A percentile compares a stretch with the other conserved stretches of the same genome.
These are phyloP conservation scores for Harringtonia lauricola DNA, from an alignment of 2,329 filamentous ascomycete genomes.

Conservation along the genomic window DNA sequence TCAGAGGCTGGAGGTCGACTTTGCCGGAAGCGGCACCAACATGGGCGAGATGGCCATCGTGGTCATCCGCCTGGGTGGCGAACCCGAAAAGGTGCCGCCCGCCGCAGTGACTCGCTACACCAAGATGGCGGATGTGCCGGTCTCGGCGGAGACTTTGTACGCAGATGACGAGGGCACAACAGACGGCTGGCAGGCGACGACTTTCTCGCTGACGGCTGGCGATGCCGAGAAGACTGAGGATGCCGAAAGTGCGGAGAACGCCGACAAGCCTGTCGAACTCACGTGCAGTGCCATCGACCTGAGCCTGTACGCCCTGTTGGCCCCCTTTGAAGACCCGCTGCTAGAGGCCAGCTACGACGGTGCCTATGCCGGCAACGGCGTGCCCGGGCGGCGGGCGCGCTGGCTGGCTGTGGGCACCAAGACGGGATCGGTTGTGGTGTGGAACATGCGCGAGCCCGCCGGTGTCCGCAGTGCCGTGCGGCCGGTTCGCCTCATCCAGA, in stretches of 20 bases:
- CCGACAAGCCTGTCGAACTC: slow-evolving; percentile 37
- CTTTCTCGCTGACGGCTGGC: slow-evolving; percentile 35
- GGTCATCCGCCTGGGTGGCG: slow-evolving; percentile 60
- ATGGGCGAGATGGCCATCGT: slow-evolving; percentile 40
- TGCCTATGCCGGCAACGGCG: slow-evolving; percentile 37
- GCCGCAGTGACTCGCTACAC: slow-evolving; percentile 32
- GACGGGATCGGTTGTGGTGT: slow-evolving; percentile 65
- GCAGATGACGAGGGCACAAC: not conserved
- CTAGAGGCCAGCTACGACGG: slow-evolving; percentile 36
- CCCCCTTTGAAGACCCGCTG: slow-evolving; percentile 64
- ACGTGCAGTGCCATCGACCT: slow-evolving; percentile 61
- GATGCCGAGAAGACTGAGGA: no score
- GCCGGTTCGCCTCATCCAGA: slow-evolving; percentile 74
- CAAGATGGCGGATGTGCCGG: not conserved
- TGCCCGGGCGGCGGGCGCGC: slow-evolving; percentile 76
- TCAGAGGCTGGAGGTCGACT: slow-evolving; percentile 76
- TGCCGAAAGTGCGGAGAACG: not conserved
- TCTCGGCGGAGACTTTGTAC: no score
- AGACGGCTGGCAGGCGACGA: slow-evolving; percentile 58
- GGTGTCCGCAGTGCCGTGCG: slow-evolving; percentile 28
- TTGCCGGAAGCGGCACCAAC: slow-evolving; percentile 52
- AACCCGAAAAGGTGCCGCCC: slow-evolving; percentile 22
- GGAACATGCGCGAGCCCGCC: slow-evolving; percentile 62
- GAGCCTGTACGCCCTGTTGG: slow-evolving; percentile 61
- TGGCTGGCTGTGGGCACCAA: slow-evolving; percentile 74